phyloP scores from a whole-genome alignment of 768 basidiomycete genomes.

The Pulveroboletus sp. region DNA sequence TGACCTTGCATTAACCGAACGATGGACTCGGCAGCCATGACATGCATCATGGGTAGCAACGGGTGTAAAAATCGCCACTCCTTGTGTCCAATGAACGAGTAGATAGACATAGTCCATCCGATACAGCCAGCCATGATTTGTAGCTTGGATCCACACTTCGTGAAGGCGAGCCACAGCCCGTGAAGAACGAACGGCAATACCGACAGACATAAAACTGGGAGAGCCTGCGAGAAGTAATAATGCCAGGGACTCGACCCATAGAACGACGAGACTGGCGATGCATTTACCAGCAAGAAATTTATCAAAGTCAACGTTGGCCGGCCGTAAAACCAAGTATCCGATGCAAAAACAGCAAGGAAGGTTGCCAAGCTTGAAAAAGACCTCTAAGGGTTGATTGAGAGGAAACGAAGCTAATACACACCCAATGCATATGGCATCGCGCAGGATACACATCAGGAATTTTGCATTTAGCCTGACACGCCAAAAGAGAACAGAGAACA shows the following conservation, averaged over 20 bases:
- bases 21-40: conserved; percentile 73
- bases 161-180: conserved; percentile 44
- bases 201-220: conserved; percentile 79
- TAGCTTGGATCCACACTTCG: conserved; percentile 25
- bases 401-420: conserved; percentile 29
- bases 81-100: conserved; percentile 86
- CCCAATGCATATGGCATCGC: conserved; percentile 44
- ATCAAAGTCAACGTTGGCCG: conserved; percentile 66
- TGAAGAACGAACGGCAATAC: conserved; percentile 68
- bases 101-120: conserved; percentile 60
- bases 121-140: conserved; percentile 47
- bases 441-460: conserved; percentile 32
- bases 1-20: conserved; percentile 39
- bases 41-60: conserved; percentile 75
- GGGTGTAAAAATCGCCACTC: conserved; percentile 98
- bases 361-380: conserved; percentile 16
- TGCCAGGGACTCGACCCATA: conserved; percentile 87
- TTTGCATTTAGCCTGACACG: conserved; percentile 37
- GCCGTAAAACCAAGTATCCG: conserved; percentile 74
- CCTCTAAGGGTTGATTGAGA: conserved; percentile 7
- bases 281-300: conserved; percentile 80
- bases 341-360: conserved; percentile 31
- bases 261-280: conserved; percentile 84
- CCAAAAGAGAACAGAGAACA: conserved; percentile 59
- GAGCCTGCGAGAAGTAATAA: conserved; percentile 81